Evolutionary conservation across 2,329 filamentous ascomycete species (phyloP), one percentile per base, ranked within the genome.

Genomic region (Aspergillus felis): DNA sequence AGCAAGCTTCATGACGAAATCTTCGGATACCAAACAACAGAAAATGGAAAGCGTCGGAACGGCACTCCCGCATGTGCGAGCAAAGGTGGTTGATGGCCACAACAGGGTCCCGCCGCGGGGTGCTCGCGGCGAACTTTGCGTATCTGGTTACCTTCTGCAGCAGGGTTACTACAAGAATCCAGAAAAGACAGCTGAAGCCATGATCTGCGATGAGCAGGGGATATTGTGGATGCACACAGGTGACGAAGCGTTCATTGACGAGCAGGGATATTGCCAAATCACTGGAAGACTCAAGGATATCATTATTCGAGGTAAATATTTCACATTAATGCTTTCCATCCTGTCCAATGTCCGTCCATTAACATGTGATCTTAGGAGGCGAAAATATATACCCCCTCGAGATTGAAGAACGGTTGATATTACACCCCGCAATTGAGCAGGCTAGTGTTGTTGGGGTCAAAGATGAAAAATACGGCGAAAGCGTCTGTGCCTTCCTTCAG

Each of bases 271-370:
- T 66, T 88, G 86, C 62, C 78, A 77, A 17, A 89, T 90, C 63
- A 90, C 87, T 0, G 87, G 87, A 0, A 77, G 87, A 20, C 87
- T 89, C 72, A 90, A 90, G 76, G 87, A 90, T 58, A 88, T 90
- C 32, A 89, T 90, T 56, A 90, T 89, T 57, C 76, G 87, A 67
- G 87, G 85, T 68, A 59, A 38, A 66, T 57, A 9, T 28, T 27
- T 35, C 32, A 3, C 32, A 25, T 25, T 25, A 3, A 25, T 25
- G 24, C 24, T 25, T 25, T 25, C 3, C 24, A 25, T 25, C 24
- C 24, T 3, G 24, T 25, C 24, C 24, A 25, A 25, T 3, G 24
- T 3, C 24, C 24, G 24, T 25, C 3, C 24, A 25, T 25, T 25
- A 25, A 25, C 24, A 25, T 25, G 24, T 25, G 24, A 25, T 25